These are phyloP conservation scores for Sequoia sempervirens DNA, from an alignment of 75 land plant genomes.

Conservation along the genomic window DNA sequence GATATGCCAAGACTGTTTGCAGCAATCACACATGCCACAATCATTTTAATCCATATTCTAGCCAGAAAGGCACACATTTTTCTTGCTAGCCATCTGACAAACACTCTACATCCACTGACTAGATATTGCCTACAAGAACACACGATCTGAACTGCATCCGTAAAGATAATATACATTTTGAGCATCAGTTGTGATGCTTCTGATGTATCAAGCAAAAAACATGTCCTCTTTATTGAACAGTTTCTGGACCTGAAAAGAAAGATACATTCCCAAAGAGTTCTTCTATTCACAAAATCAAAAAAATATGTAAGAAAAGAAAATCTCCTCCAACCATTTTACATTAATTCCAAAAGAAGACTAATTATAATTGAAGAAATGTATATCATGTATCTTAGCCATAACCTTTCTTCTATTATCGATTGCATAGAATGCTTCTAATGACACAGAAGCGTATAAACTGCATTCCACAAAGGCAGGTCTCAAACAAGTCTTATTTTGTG, in stretches of 20 bases:
- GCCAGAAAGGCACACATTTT: not conserved
- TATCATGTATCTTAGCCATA: not conserved
- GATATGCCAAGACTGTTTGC: not conserved
- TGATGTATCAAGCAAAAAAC: not conserved
- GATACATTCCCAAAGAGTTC: not conserved
- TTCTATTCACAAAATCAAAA: not conserved
- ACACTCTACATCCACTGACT: not conserved
- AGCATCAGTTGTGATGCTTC: not conserved
- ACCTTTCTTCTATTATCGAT: not conserved
- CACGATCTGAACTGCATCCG: not conserved
- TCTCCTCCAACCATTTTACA: not conserved
- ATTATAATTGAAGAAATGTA: not conserved
- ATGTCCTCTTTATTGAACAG: not conserved
- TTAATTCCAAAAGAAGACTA: not conserved
- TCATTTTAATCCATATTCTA: not conserved
- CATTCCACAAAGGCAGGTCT: not conserved
- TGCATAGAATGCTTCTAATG: not conserved
- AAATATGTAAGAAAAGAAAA: not conserved
- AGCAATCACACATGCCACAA: not conserved
- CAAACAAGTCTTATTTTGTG: not conserved
- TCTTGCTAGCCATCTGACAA: not conserved
- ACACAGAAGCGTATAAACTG: not conserved
- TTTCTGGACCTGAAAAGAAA: not conserved
- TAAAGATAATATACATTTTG: not conserved
- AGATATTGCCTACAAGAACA: not conserved